phyloP scores from a whole-genome alignment of 805 yeast species.

The Grigorovia yakushimaensis region DNA sequence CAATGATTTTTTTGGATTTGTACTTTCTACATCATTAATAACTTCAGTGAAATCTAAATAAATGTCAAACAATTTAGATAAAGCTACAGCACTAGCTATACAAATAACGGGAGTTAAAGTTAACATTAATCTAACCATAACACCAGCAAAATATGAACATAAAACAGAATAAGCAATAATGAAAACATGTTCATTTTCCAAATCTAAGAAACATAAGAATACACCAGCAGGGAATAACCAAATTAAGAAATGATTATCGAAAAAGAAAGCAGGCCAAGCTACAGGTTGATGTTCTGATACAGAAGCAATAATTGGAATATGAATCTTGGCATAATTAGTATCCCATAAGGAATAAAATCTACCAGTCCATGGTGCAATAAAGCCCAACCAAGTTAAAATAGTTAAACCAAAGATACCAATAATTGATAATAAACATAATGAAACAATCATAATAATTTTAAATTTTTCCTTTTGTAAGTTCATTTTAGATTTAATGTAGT shows the following conservation, averaged over 20 bases:
- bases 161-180: slow-evolving; percentile 86
- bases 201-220: slow-evolving; percentile 78
- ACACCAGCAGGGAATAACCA: slow-evolving; percentile 99
- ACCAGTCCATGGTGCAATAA: slow-evolving; percentile 99
- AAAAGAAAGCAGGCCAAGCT: slow-evolving; percentile 98
- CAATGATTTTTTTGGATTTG: slow-evolving; percentile 4
- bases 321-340: slow-evolving; percentile 93
- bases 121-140: slow-evolving; percentile 95
- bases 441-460: slow-evolving; percentile 53
- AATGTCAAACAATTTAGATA: slow-evolving; percentile 74
- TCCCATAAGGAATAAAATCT: slow-evolving; percentile 98
- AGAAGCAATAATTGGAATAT: slow-evolving; percentile 96
- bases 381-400: slow-evolving; percentile 77
- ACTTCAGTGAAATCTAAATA: slow-evolving; percentile 50
- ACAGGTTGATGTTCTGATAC: slow-evolving; percentile 99
- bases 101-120: slow-evolving; percentile 95
- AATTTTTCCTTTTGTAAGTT: slow-evolving; percentile 53
- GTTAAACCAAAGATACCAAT: slow-evolving; percentile 66
- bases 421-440: slow-evolving; percentile 44
- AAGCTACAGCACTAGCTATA: slow-evolving; percentile 82
- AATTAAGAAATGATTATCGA: slow-evolving; percentile 83
- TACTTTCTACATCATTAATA: not conserved
- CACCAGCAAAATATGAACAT: slow-evolving; percentile 96
- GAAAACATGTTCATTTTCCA: slow-evolving; percentile 86
- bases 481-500: slow-evolving; percentile 65